phyloP scores from a whole-genome alignment of 495 filamentous ascomycete species.

The Barbatosphaeria neglecta region DNA sequence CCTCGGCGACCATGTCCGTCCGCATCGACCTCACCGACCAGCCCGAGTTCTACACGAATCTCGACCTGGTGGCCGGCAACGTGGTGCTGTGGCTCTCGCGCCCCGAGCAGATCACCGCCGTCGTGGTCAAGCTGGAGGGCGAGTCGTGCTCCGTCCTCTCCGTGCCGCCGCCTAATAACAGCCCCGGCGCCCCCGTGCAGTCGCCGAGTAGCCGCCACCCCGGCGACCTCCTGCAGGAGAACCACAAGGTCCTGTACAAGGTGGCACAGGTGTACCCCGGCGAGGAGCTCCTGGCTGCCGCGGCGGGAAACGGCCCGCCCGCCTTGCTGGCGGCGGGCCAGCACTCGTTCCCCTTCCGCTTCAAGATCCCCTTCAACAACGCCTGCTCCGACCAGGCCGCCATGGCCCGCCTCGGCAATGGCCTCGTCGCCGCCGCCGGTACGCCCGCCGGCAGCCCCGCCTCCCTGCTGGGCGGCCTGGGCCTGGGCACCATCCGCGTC shows the following conservation, averaged over 20 bases:
- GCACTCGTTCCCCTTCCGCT: conserved; percentile 82
- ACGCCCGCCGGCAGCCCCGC: conserved; percentile 17
- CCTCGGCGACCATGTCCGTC: conserved; percentile 54
- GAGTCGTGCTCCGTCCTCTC: conserved; percentile 57
- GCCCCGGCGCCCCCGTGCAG: conserved; percentile 4
- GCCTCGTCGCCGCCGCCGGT: conserved; percentile 10
- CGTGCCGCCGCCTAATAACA: conserved; percentile 7
- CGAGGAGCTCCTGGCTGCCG: conserved; percentile 48
- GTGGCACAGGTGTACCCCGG: conserved; percentile 71
- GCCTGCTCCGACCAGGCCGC: conserved; percentile 49
- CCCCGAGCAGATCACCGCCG: conserved; percentile 57
- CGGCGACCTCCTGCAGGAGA: conserved; percentile 31
- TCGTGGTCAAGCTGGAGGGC: conserved; percentile 90
- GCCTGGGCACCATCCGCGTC: conserved; percentile 30
- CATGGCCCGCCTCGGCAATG: conserved; percentile 32
- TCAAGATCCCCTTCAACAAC: conserved; percentile 94
- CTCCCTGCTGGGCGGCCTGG: conserved; percentile 20
- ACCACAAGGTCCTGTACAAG: conserved; percentile 51
- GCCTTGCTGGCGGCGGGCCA: conserved; percentile 62
- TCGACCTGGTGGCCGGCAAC: conserved; percentile 60
- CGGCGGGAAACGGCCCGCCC: conserved; percentile 47
- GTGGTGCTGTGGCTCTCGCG: conserved; percentile 54
- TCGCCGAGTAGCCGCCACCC: conserved; percentile 16
- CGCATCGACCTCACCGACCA: conserved; percentile 63
- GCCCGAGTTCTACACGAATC: conserved; percentile 73